Conservation (phyloP, 305 asterid genomes). For the Lippia alba region DNA sequence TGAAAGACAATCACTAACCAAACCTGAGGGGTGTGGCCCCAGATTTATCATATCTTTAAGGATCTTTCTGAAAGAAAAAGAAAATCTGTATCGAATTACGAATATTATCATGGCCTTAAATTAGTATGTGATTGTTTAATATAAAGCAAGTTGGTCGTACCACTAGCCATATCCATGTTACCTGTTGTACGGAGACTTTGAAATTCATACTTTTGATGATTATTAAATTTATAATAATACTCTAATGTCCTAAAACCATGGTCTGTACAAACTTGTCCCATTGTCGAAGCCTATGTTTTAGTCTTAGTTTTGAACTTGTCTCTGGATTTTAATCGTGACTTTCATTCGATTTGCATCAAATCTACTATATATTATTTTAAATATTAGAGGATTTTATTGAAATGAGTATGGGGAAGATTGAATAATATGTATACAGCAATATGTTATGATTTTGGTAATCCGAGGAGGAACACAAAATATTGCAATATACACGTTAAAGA, state of each 20-base stretch:
- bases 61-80: slow-evolving; percentile 19
- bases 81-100: background rate
- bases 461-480: background rate
- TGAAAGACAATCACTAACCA: background rate
- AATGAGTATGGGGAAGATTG: no score
- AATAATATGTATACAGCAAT: background rate
- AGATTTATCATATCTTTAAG: slow-evolving; percentile 19
- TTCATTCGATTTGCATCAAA: no score
- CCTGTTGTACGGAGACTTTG: background rate
- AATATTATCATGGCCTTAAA: background rate
- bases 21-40: background rate
- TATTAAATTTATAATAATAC: no score
- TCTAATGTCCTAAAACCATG: no score
- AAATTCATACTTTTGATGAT: no score
- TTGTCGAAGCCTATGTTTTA: no score
- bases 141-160: background rate
- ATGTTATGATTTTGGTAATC: background rate
- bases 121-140: background rate
- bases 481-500: background rate
- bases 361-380: no score
- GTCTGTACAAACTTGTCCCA: no score
- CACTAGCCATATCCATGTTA: background rate
- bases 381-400: no score
- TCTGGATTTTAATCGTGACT: no score
- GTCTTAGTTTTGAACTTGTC: no score